Evolutionary conservation across 257 asterid species (phyloP), one percentile per base, ranked within the genome.

Genomic region (Petrea volubilis): DNA sequence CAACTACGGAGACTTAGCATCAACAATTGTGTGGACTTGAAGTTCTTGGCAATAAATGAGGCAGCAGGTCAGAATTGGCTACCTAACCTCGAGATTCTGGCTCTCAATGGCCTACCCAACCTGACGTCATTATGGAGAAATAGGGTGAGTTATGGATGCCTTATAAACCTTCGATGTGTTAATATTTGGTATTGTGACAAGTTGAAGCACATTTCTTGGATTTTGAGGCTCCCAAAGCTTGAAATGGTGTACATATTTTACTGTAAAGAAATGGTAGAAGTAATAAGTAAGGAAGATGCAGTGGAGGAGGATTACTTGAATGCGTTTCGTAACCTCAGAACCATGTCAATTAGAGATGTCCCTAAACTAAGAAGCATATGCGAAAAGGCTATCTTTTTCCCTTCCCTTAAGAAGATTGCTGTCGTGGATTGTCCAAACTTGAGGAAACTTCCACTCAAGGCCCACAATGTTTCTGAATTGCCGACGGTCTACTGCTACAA

Each of bases 101-200:
- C 88, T 41, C 73, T 84, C 18, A 76, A 74, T 20, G 82, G 82
- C 70, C 88, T 84, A 33, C 88, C 88, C 7, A 80, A 60, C 58
- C 52, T 83, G 74, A 71, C 73, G 0, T 71, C 84, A 47, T 69
- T 84, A 15, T 84, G 88, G 88, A 75, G 70, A 36, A 67, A 84
- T 21, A 73, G 27, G 13, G 70, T 67, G 51, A 70, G 74, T 55
- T 13, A 34, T 43, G 79, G 77, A 2, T 75, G 82, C 65, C 84
- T 84, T 49, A 38, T 70, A 62, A 84, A 76, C 61, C 86, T 84
- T 31, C 72, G 79, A 49, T 70, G 77, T 41, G 65, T 84, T 29
- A 84, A 84, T 72, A 75, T 81, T 23, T 84, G 82, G 81, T 73
- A 84, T 34, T 84, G 88, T 8, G 72, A 81, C 70, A 76, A 70